phyloP scores from a whole-genome alignment of 495 filamentous ascomycete genomes.

The Daldinia grandis region DNA sequence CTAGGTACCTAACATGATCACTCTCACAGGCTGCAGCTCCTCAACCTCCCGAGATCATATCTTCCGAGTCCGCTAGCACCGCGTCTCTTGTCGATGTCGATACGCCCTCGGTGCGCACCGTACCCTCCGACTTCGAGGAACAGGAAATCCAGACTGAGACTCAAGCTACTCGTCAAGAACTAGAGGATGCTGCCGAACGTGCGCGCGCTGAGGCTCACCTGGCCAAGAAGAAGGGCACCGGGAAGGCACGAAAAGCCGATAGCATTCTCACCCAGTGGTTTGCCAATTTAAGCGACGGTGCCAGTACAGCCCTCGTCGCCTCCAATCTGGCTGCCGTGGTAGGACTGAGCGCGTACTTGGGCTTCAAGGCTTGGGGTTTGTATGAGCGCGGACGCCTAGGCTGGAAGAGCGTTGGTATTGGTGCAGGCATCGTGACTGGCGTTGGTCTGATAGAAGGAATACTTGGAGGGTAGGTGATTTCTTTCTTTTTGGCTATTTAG shows the following conservation, averaged over 20 bases:
- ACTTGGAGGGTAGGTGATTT: conserved; percentile 48
- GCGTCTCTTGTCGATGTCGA: conserved; percentile 80
- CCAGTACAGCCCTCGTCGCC: conserved; percentile 47
- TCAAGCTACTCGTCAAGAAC: conserved; percentile 65
- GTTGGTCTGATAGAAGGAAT: conserved; percentile 55
- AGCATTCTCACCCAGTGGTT: conserved; percentile 50
- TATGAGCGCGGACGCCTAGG: conserved; percentile 72
- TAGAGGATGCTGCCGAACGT: conserved; percentile 52
- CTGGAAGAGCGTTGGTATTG: conserved; percentile 74
- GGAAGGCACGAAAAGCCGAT: conserved; percentile 49
- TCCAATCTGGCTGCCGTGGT: conserved; percentile 54
- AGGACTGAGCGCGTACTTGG: conserved; percentile 56
- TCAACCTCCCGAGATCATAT: conserved; percentile 69
- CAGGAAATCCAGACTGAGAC: conserved; percentile 75
- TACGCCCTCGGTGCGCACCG: conserved; percentile 72
- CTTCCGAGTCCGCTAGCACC: conserved; percentile 63
- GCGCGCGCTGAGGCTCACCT: conserved; percentile 58
- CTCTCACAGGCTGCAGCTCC: conserved; percentile 64
- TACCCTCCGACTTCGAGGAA: conserved; percentile 70
- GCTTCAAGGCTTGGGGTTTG: conserved; percentile 56
- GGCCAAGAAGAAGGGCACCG: conserved; percentile 61
- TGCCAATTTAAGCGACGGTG: conserved; percentile 43
- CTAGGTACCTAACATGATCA: conserved; percentile 3
- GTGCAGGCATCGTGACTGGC: conserved; percentile 59
- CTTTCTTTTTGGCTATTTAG: background rate